phyloP scores from a whole-genome alignment of 306 rosid species.

The Sicyos baderoa region DNA sequence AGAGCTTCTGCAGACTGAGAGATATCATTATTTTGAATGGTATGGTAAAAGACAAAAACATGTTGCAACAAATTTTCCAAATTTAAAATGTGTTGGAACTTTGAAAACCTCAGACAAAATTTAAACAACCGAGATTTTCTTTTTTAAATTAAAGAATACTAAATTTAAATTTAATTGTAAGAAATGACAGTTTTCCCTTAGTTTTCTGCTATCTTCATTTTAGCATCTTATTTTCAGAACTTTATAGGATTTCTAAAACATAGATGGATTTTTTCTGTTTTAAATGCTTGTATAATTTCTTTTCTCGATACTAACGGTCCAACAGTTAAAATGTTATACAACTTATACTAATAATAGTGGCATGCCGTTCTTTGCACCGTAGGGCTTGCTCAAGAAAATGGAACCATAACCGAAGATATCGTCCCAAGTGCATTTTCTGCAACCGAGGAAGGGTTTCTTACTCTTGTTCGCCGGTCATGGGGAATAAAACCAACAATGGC shows the following conservation, averaged over 20 bases:
- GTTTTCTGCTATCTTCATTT: not conserved
- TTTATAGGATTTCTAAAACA: not conserved
- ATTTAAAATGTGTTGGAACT: conserved; percentile 19
- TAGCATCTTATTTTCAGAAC: not conserved
- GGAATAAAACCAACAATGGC: conserved; percentile 73
- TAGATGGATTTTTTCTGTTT: not conserved
- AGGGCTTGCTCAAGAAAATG: conserved; percentile 64
- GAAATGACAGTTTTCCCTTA: not conserved
- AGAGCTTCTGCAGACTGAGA: not conserved
- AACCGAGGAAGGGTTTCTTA: conserved; percentile 80
- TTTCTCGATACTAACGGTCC: too few relatives aligned
- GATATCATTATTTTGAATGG: conserved; percentile 8
- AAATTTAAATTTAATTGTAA: not conserved
- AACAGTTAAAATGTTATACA: too few relatives aligned
- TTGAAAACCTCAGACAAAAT: conserved; percentile 10
- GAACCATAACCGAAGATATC: conserved; percentile 55
- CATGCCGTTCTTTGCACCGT: conserved; percentile 21
- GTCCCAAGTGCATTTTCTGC: conserved; percentile 63
- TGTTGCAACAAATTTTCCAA: not conserved
- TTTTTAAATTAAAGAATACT: not conserved
- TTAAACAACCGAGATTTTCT: too few relatives aligned
- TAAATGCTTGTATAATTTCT: not conserved
- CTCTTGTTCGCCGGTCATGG: conserved; percentile 61
- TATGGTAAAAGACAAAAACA: conserved; percentile 3
- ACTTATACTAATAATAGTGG: not conserved